A percentile compares a stretch with the other conserved stretches of the same genome.
These are phyloP conservation scores for Shiraia sp. DNA, from an alignment of 2,329 filamentous ascomycete species.

Conservation along the genomic window DNA sequence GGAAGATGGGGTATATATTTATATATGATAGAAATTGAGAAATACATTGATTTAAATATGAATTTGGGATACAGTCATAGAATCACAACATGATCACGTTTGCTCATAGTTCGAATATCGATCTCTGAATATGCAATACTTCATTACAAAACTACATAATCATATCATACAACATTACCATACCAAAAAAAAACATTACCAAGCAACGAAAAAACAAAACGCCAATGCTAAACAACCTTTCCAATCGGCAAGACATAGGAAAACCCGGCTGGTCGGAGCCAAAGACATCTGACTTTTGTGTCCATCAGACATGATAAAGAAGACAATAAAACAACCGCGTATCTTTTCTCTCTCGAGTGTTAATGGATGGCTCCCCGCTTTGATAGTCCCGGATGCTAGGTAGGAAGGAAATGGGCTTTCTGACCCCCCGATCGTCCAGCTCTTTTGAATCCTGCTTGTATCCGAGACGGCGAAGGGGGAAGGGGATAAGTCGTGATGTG, in stretches of 20 bases:
- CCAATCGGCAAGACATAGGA: constrained; percentile 15
- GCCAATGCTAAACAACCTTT: constrained; percentile 1
- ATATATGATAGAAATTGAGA: too few species aligned
- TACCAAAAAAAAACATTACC: too few species aligned
- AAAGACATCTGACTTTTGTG: constrained; percentile 14
- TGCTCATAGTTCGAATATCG: too few species aligned
- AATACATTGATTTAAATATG: too few species aligned
- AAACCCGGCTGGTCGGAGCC: constrained; percentile 25
- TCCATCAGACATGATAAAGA: constrained; percentile 3
- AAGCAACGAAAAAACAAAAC: too few species aligned
- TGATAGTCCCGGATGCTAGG: too few species aligned
- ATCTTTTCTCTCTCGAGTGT: too few species aligned
- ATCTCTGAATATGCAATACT: not conserved
- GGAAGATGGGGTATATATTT: too few species aligned
- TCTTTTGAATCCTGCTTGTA: constrained; percentile 5
- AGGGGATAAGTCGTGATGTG: constrained; percentile 16
- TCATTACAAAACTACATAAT: not conserved
- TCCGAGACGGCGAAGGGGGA: constrained; percentile 1
- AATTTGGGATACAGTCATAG: too few species aligned
- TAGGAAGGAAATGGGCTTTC: constrained; percentile 18
- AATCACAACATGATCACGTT: too few species aligned
- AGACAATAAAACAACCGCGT: constrained; percentile 1
- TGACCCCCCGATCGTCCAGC: constrained; percentile 39
- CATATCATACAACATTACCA: constrained; percentile 2
- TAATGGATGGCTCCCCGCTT: too few species aligned